Evolutionary conservation across 2,329 filamentous ascomycete species (phyloP).

Genomic region (Sarocladium brachiariae): DNA sequence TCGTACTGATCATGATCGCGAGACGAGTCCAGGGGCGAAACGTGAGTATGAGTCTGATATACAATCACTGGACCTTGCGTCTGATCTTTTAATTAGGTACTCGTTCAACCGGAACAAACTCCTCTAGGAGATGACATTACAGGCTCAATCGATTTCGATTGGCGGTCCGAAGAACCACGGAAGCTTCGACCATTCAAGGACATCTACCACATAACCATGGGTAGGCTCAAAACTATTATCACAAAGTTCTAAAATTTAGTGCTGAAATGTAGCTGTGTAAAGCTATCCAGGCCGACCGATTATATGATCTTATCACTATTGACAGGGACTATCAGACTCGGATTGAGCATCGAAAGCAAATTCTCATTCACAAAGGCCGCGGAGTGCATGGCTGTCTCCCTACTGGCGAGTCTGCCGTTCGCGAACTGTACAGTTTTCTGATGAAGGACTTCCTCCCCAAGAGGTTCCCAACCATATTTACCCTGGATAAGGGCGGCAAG

Average conservation of each 20-base stretch:
- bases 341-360: conserved; percentile 30
- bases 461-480: conserved; percentile 43
- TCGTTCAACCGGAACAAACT: not conserved
- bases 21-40: not conserved
- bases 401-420: conserved; percentile 32
- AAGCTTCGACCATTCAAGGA: conserved; percentile 43
- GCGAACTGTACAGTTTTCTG: conserved; percentile 42
- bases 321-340: conserved; percentile 43
- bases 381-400: conserved; percentile 37
- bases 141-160: conserved; percentile 27
- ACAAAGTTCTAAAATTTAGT: not conserved
- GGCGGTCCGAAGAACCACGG: conserved; percentile 29
- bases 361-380: conserved; percentile 30
- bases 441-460: conserved; percentile 38
- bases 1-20: not conserved
- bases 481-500: conserved; percentile 23
- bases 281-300: conserved; percentile 36
- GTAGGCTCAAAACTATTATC: conserved; percentile 21
- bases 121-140: not conserved
- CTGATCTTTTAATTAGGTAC: no score
- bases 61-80: no score
- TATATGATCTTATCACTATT: conserved; percentile 45
- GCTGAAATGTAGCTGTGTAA: not conserved
- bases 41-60: no score
- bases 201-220: conserved; percentile 49